Evolutionary conservation across 441 rosid genomes (phyloP).

Genomic region (Corymbia citriodora): DNA sequence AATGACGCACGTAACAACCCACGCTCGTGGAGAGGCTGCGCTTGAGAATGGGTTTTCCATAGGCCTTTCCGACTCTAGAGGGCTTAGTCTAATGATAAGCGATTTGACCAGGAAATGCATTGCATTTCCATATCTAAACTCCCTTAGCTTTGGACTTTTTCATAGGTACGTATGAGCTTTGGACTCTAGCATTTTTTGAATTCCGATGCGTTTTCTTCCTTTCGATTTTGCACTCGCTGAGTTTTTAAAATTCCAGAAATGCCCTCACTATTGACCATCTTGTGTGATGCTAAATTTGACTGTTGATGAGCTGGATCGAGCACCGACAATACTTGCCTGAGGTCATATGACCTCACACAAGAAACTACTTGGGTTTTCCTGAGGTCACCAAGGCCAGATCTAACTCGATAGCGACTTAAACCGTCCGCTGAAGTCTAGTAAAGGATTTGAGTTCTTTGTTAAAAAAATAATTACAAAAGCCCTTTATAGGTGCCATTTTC

Average conservation of each 20-base stretch:
- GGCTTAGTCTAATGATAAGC: background rate
- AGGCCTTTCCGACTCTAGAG: background rate
- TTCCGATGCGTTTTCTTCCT: background rate
- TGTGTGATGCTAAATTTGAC: accelerated
- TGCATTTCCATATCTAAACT: background rate
- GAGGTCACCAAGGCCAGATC: accelerated
- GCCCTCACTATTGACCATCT: accelerated
- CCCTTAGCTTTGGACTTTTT: background rate
- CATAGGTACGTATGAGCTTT: background rate
- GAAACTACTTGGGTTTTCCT: background rate
- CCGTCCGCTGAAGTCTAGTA: accelerated
- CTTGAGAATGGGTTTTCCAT: background rate
- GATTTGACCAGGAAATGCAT: background rate
- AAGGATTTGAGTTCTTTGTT: accelerated
- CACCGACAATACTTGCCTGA: background rate
- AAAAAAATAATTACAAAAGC: background rate
- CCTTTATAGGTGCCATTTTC: background rate
- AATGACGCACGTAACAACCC: background rate
- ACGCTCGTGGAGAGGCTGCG: background rate
- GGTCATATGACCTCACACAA: background rate
- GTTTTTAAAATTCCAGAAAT: background rate
- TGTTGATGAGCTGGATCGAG: accelerated
- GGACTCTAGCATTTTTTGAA: background rate
- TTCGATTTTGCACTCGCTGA: background rate
- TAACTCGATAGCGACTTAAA: accelerated